Evolutionary conservation across 257 asterid species (phyloP), one percentile per base, ranked within the genome.

Genomic region (Solanum rostratum): DNA sequence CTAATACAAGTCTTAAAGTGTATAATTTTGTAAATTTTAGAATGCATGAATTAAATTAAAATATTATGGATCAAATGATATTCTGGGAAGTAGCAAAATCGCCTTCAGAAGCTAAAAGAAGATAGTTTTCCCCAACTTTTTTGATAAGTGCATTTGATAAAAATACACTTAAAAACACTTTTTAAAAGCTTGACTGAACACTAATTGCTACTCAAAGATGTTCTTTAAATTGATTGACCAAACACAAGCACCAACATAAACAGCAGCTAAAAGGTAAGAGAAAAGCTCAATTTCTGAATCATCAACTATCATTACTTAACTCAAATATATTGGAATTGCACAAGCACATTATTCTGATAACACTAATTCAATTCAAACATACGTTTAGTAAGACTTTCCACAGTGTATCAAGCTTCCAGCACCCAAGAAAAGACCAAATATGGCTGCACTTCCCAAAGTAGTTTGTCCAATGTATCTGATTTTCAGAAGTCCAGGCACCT

Each of bases 401-500:
- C 97, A 95, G 66, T 95, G 97, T 87, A 95, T 95, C 88, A 95
- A 92, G 90, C 74, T 66, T 39, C 74, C 74, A 66, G 74, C 74
- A 14, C 74, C 74, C 22, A 66, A 66, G 46, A 66, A 66, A 13
- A 30, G 74, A 15, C 74, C 74, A 30, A 66, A 66, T 15, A 66
- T 66, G 20, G 74, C 45, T 69, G 98, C 98, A 87, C 98, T 92
- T 70, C 97, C 97, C 9, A 95, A 80, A 0, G 98, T 95, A 0
- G 97, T 93, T 87, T 93, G 97, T 57, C 98, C 98, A 84, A 93
- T 95, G 53, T 95, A 87, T 53, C 98, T 92, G 63, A 95, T 94
- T 91, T 95, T 95, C 33, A 93, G 79, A 54, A 95, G 89, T 27
- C 97, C 98, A 7, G 97, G 97, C 83, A 93, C 93, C 98, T 94